Percentiles rank a stretch among this genome's conserved stretches.
These are phyloP conservation scores for Ogataea trehalophila DNA, from an alignment of 805 yeast species.

Conservation along the genomic window DNA sequence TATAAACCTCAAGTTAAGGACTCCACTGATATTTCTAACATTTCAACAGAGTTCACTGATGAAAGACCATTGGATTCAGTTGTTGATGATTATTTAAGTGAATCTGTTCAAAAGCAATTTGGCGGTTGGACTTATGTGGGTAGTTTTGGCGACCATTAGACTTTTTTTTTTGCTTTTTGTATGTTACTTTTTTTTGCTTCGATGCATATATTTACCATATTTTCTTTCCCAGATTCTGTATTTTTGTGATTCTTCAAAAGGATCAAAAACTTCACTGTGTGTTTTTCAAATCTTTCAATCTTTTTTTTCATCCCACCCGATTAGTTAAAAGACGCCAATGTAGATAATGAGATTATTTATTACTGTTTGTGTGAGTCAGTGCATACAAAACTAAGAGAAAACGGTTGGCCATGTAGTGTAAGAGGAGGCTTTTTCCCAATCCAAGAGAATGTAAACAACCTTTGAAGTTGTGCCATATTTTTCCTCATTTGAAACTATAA, in stretches of 20 bases:
- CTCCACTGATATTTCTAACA: conserved; percentile 86
- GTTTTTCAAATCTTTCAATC: too few relatives aligned
- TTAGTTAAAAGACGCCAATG: too few relatives aligned
- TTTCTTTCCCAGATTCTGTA: background rate
- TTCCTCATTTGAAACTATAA: too few relatives aligned
- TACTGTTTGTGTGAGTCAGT: too few relatives aligned
- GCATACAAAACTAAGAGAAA: too few relatives aligned
- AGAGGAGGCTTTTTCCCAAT: too few relatives aligned
- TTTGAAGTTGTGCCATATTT: too few relatives aligned
- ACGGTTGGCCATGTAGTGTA: too few relatives aligned
- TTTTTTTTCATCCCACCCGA: too few relatives aligned
- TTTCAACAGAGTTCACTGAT: conserved; percentile 85
- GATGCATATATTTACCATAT: background rate
- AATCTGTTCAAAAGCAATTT: conserved; percentile 94
- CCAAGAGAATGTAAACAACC: too few relatives aligned
- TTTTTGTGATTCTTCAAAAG: background rate
- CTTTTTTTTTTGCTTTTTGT: background rate
- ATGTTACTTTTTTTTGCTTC: background rate
- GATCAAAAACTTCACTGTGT: background rate
- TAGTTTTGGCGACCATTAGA: conserved; percentile 14
- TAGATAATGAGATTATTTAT: too few relatives aligned
- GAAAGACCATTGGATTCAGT: conserved; percentile 95
- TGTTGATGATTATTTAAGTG: conserved; percentile 86
- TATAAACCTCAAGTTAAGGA: conserved; percentile 87
- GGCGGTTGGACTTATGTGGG: conserved; percentile 99